phyloP scores from a whole-genome alignment of 306 rosid genomes.

The Begonia fuchsioides region DNA sequence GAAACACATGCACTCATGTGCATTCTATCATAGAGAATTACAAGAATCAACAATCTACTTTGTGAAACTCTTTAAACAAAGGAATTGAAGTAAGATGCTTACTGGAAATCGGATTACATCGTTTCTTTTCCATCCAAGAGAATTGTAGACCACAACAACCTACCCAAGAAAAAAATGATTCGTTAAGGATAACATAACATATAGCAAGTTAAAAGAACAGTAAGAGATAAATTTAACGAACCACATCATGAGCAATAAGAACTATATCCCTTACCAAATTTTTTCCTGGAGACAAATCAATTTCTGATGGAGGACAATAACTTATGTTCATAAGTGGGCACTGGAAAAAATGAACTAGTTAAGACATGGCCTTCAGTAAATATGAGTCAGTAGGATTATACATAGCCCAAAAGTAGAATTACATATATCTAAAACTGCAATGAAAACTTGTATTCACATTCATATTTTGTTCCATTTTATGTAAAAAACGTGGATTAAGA shows the following conservation, averaged over 20 bases:
- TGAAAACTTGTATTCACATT: too few species aligned
- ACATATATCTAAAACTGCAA: too few species aligned
- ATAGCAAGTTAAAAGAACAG: too few species aligned
- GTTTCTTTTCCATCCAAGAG: conserved; percentile 46
- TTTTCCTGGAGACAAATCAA: conserved; percentile 32
- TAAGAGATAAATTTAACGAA: not conserved
- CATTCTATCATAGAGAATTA: too few species aligned
- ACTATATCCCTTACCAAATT: conserved; percentile 22
- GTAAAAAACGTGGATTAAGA: too few species aligned
- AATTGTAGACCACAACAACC: conserved; percentile 31
- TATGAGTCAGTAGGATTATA: too few species aligned
- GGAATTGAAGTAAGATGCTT: conserved; percentile 13
- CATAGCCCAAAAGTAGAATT: too few species aligned
- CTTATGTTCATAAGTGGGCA: conserved; percentile 45
- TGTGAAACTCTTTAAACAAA: not conserved
- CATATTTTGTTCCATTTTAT: too few species aligned
- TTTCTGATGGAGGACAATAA: conserved; percentile 42
- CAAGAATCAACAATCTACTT: too few species aligned
- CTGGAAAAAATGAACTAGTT: conserved; percentile 11
- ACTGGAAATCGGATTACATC: conserved; percentile 36
- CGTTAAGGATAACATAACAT: conserved; percentile 6
- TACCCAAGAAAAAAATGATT: conserved; percentile 15
- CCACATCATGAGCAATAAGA: not conserved
- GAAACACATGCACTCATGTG: too few species aligned
- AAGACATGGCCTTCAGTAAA: too few species aligned